Conservation (phyloP, 306 rosid species). For the Psophocarpus tetragonolobus region DNA sequence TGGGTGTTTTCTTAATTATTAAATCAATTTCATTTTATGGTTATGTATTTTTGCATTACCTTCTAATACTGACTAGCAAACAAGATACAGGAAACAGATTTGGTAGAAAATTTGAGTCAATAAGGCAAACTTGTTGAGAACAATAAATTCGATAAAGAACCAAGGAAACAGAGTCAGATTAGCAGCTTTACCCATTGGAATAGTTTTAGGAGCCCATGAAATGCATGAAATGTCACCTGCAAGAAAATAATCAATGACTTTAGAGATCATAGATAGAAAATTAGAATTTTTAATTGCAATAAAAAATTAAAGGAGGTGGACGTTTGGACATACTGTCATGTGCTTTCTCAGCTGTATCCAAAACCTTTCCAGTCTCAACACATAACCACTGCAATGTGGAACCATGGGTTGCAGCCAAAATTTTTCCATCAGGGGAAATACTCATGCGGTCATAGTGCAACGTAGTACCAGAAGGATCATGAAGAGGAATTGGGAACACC, state of each 20-base stretch:
- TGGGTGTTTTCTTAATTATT: not conserved
- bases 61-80: constrained; percentile 11
- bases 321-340: constrained; percentile 72
- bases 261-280: constrained; percentile 10
- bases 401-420: constrained; percentile 85
- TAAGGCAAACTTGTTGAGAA: not conserved
- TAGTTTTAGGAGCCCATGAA: constrained; percentile 77
- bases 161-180: constrained; percentile 4
- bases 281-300: constrained; percentile 2
- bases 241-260: constrained; percentile 23
- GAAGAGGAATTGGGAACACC: constrained; percentile 87
- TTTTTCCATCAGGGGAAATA: constrained; percentile 80
- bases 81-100: not conserved
- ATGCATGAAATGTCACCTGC: constrained; percentile 89
- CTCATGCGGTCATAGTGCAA: constrained; percentile 79
- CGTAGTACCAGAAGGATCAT: constrained; percentile 60
- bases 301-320: not conserved
- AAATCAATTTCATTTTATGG: not conserved
- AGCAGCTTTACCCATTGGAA: constrained; percentile 62
- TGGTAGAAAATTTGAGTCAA: constrained; percentile 9
- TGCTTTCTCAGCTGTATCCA: constrained; percentile 94
- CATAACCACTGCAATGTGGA: constrained; percentile 90
- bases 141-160: not conserved
- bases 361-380: constrained; percentile 79
- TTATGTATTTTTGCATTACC: not conserved